Evolutionary conservation across 164 flowering plant genomes (phyloP).

Genomic region (Berberis thunbergii): DNA sequence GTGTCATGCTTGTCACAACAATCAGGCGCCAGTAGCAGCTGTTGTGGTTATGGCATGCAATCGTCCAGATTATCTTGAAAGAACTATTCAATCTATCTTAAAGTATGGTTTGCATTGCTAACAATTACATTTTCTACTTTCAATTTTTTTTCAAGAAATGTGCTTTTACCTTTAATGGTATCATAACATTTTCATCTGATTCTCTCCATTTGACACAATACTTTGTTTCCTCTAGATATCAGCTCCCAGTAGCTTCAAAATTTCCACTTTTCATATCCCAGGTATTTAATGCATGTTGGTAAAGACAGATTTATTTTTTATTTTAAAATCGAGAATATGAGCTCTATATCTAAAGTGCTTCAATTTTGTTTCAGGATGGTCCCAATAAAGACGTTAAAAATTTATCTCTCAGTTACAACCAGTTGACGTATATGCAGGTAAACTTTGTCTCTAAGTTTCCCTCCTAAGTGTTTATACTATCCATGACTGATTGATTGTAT

Average conservation of each 20-base stretch:
- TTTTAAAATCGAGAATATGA: not conserved
- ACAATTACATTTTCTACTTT: slow-evolving; percentile 1
- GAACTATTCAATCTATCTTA: slow-evolving; percentile 72
- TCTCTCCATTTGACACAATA: not conserved
- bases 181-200: slow-evolving; percentile 6
- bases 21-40: slow-evolving; percentile 83
- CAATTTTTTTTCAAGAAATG: not conserved
- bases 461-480: too few relatives aligned
- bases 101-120: slow-evolving; percentile 36
- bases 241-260: slow-evolving; percentile 65
- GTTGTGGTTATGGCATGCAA: slow-evolving; percentile 98
- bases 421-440: slow-evolving; percentile 94
- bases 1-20: slow-evolving; percentile 11
- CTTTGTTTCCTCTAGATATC: slow-evolving; percentile 48
- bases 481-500: too few relatives aligned
- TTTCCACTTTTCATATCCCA: slow-evolving; percentile 94
- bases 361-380: slow-evolving; percentile 66
- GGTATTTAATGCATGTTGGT: slow-evolving; percentile 30
- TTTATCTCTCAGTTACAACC: slow-evolving; percentile 72
- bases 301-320: not conserved
- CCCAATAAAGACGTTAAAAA: slow-evolving; percentile 56
- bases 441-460: not conserved
- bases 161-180: not conserved
- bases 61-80: slow-evolving; percentile 91
- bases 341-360: not conserved